Base-by-base conservation (phyloP, 805 yeast genomes). In the Kregervanrija delftensis region DNA sequence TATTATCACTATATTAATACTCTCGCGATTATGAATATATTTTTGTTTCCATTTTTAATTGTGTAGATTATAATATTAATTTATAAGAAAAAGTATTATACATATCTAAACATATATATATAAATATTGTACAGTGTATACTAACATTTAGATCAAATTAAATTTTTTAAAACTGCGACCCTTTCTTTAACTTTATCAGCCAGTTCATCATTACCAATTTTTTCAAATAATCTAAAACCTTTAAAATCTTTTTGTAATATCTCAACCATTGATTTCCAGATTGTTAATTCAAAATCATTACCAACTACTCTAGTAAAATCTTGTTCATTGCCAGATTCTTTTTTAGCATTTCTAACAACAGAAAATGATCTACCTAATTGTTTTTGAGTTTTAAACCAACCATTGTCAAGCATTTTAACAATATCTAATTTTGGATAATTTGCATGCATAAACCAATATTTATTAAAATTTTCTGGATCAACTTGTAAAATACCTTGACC, bases 401-500 rank as follows among this genome's bases (percentile, higher is more conserved):
- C 47, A 15, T 52, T 46, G 1, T 45, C 40, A 3, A 58, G 42
- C 46, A 50, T 36, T 35, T 54, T 36, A 39, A 57, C 53, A 10
- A 59, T 39, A 28, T 56, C 47, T 15, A 61, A 40, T 34, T 63
- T 63, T 3, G 67, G 67, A 41, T 60, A 57, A 40, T 63, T 63
- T 44, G 60, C 46, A 46, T 63, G 67, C 42, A 62, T 47, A 39
- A 63, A 63, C 37, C 60, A 53, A 34, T 44, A 57, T 32, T 44
- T 44, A n/a, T 49, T 39, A 13, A 38, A 35, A 41, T 58, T 53
- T 37, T 49, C 52, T 4, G 67, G 67, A 41, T 62, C 54, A 11
- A 39, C 48, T 41, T 63, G 67, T 39, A 62, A 40, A 14, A 63
- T 61, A 8, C 64, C 58, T 43, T 60, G 65, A 2, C 67, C 67